Base-by-base conservation (phyloP, 202 grass and related monocot species). In the Elaeis oleifera region DNA sequence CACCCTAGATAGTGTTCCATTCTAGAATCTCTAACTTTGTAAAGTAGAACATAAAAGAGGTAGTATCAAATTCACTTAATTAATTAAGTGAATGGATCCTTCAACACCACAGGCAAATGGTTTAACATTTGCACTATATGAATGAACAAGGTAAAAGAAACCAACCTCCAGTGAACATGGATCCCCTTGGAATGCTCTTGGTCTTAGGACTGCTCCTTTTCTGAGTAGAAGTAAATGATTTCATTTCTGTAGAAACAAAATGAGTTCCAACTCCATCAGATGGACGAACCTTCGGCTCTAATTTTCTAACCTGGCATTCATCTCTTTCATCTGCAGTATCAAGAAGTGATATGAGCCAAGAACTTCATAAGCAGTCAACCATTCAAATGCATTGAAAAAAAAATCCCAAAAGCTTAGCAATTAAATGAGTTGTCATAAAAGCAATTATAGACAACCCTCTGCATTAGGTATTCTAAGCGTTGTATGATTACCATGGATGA, bases 261-360 rank as follows among this genome's bases (percentile, higher is more conserved):
- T 84, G 67, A 61, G 73, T 52, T 32, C 60, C 60, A 55, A 58
- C 54, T 20, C 72, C 71, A 72, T 96, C 84, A 69, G 87, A 73
- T 72, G 82, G 79, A 49, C 64, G 79, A 77, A 71, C 56, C 54
- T 89, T 91, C 65, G 92, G 92, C 63, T 96, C 87, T 78, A 96
- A 83, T 73, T 61, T 63, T 96, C 88, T 71, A 96, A 75, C 68
- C 87, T 96, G 66, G 77, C 83, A 77, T 83, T 91, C 80, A 96
- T 96, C 71, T 96, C 92, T 77, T 90, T 96, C 65, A 96, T 74
- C 92, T 91, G 84, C 76, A 71, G 55, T 21, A 85, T 67, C 62
- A 71, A 69, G 64, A 76, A 60, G 71, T 69, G 67, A 78, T 18
- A 50, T 16, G 21, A 27, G 13, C 31, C 49, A 59, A 63, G 18